Evolutionary conservation across 805 yeast species (phyloP).

Genomic region (Suhomyces xylopsoci): DNA sequence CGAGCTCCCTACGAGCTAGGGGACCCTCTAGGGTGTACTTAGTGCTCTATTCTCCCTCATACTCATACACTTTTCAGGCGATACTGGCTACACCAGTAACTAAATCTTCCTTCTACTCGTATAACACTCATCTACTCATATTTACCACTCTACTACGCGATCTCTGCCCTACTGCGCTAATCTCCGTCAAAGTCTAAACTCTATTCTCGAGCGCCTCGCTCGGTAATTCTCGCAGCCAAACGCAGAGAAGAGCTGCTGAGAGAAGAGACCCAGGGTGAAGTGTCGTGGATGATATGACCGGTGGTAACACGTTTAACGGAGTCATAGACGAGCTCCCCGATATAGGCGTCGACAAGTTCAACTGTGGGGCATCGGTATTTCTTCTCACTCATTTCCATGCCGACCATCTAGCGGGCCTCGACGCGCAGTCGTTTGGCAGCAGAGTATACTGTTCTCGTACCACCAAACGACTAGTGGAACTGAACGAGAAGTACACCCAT

Average conservation of each 20-base stretch:
- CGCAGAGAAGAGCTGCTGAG: not conserved
- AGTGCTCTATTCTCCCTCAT: no score
- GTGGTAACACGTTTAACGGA: slow-evolving; percentile 39
- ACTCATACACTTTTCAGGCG: no score
- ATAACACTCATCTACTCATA: not conserved
- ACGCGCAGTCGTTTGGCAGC: slow-evolving; percentile 35
- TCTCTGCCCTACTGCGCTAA: not conserved
- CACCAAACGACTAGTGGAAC: slow-evolving; percentile 29
- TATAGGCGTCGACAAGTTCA: slow-evolving; percentile 38
- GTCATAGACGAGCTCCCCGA: slow-evolving; percentile 47
- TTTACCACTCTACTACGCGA: no score
- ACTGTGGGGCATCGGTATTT: slow-evolving; percentile 19
- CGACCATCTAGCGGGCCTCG: slow-evolving; percentile 53
- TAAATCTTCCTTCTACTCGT: not conserved
- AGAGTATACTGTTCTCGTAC: slow-evolving; percentile 46
- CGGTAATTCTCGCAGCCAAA: not conserved
- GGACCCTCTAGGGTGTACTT: no score
- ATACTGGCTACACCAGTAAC: no score
- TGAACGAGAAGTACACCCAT: slow-evolving; percentile 14
- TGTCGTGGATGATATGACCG: no score
- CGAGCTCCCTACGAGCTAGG: not conserved
- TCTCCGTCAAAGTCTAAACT: not conserved
- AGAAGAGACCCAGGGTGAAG: no score
- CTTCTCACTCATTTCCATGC: slow-evolving; percentile 53
- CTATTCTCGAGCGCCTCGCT: not conserved